Evolutionary conservation across 352 stramenopile genomes (phyloP).

Genomic region (Phytophthora pisi): DNA sequence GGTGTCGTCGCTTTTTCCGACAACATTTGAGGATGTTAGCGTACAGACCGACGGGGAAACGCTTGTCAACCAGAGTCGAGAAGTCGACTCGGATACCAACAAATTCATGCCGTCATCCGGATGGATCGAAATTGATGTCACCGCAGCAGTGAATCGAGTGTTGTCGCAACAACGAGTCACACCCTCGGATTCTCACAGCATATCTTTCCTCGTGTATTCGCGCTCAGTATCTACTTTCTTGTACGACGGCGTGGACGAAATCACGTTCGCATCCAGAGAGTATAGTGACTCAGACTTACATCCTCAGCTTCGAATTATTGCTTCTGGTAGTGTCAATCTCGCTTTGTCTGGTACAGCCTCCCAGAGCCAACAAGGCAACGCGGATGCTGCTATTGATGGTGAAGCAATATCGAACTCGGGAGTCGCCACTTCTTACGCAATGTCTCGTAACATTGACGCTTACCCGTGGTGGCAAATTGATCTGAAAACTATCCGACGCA

Average conservation of each 20-base stretch:
- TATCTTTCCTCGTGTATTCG: constrained; percentile 69
- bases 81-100: constrained; percentile 49
- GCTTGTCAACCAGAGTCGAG: constrained; percentile 33
- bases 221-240: constrained; percentile 45
- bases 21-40: constrained; percentile 39
- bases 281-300: constrained; percentile 34
- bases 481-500: constrained; percentile 28
- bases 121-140: constrained; percentile 78
- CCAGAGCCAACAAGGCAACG: constrained; percentile 58
- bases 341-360: constrained; percentile 32
- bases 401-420: constrained; percentile 40
- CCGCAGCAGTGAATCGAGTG: constrained; percentile 58
- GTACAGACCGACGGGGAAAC: constrained; percentile 33
- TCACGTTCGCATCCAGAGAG: constrained; percentile 67
- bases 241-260: constrained; percentile 59
- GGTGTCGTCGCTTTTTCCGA: constrained; percentile 45
- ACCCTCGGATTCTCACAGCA: constrained; percentile 28
- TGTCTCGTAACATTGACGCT: constrained; percentile 46
- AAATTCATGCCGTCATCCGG: constrained; percentile 41
- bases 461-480: constrained; percentile 76
- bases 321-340: constrained; percentile 63
- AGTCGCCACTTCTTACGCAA: constrained; percentile 53
- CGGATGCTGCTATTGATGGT: constrained; percentile 59
- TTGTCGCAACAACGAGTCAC: constrained; percentile 35
- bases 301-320: constrained; percentile 50